Base-by-base conservation (phyloP, 108 stramenopile species). In the Nitzschia inconspicua region DNA sequence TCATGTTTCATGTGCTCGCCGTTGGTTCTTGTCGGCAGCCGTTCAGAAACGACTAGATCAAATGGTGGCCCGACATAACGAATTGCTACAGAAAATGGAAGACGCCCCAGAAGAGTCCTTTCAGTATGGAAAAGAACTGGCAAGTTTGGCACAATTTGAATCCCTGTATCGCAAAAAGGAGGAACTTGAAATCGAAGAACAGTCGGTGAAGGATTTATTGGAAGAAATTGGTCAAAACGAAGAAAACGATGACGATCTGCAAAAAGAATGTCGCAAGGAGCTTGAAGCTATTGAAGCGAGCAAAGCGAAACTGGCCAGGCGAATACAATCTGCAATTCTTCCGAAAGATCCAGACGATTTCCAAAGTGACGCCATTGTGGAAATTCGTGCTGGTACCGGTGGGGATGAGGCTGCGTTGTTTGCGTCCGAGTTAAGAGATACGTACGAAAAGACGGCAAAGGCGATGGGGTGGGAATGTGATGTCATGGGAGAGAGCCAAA, bases 351-450 rank as follows among this genome's bases (percentile, higher is more conserved):
- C 85, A 40, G 78, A 88, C 58, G 88, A 93, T 63, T 59, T 18
- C 52, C 47, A 57, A 13, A 77, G 80, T 24, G 83, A 92, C 71
- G 89, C 86, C n/a, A 91, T 98, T 57, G 67, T 98, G 44, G 97
- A 98, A 66, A 89, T 98, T 29, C 78, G 97, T 62, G 95, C 97
- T 2, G 97, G 97, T 7, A 95, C 95, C 18, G 97, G 97, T 25
- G 97, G 97, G 2, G 95, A 96, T 50, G 97, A 98, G 73, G 97
- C 97, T 24, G 72, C 84, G 3, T 53, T 95, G n/a, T 98, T 94
- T 72, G 95, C 95, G 7, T 63, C 72, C 8, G 93, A 98, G 57
- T 65, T 98, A 3, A 41, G 94, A 56, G 86, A 79, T 24, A 75
- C 85, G 18, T 98, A 96, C 65, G 64, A 80, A 63, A 91, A 92